Evolutionary conservation across 352 stramenopile species (phyloP), one percentile per base, ranked within the genome.

Genomic region (Phytophthora lateralis): DNA sequence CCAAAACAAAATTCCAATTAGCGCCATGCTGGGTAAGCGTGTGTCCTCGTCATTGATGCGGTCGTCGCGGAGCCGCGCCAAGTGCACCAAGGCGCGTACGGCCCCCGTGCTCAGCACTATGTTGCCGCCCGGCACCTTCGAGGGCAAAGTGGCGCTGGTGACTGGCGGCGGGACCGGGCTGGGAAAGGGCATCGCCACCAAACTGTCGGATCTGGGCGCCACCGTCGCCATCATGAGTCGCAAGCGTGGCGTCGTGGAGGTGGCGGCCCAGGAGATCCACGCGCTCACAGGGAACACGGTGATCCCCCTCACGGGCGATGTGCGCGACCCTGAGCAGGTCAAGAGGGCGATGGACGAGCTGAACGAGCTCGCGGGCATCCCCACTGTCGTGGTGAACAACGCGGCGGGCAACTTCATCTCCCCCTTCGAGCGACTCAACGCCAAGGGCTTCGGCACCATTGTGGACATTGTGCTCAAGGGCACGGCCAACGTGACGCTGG

Each of bases 381-480:
- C 76, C 35, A 90, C 89, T 1, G 86, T 96, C 56, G 78, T 93
- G 21, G 63, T 97, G 17, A 86, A 93, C 62, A 91, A 93, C 32
- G 78, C 87, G 66, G 96, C 96, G 1, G 96, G 96, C 49, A 99
- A 99, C 76, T 99, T 99, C 78, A 86, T 99, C 56, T 91, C 85
- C 27, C 85, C 86, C 27, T 97, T 97, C 21, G 86, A 97, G 63
- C 76, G 88, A 9, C 76, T 99, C 34, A 97, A 85, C 56, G 84
- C 91, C 29, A 98, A 98, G 74, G 96, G 90, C 21, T 98, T 99
- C 68, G 89, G 90, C 29, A 99, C 97, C 26, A 97, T 99, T 17
- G 89, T 99, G 64, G 96, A 98, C 45, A 99, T 99, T 73, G 97
- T 94, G 51, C 78, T 96, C 34, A 91, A 93, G 64, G 87, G 87